Conservation (phyloP, 768 basidiomycete species). For the Amanita phalloides region DNA sequence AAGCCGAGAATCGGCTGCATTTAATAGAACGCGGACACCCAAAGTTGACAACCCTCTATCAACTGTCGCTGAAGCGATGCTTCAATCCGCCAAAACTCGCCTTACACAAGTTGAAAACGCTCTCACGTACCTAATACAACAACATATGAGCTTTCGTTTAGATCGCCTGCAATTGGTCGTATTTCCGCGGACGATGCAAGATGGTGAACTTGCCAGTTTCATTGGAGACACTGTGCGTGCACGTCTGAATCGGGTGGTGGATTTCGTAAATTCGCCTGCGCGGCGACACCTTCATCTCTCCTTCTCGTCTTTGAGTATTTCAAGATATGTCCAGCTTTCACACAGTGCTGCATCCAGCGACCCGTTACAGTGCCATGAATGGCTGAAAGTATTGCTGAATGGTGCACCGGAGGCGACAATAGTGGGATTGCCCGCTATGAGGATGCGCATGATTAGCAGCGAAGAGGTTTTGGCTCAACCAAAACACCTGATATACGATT, state of each 20-base stretch:
- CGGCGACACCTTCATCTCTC: constrained; percentile 60
- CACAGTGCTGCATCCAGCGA: constrained; percentile 27
- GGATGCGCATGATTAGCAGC: constrained; percentile 70
- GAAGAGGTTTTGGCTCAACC: constrained; percentile 33
- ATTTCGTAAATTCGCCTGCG: constrained; percentile 34
- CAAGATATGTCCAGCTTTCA: constrained; percentile 54
- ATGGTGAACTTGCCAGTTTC: constrained; percentile 70
- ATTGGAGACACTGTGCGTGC: constrained; percentile 60
- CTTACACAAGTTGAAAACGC: constrained; percentile 58
- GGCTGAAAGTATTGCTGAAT: constrained; percentile 52
- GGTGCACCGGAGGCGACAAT: constrained; percentile 62
- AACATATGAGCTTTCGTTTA: constrained; percentile 66
- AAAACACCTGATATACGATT: constrained; percentile 50
- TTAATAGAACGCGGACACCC: constrained; percentile 59
- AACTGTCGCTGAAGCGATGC: constrained; percentile 78
- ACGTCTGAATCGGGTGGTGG: constrained; percentile 52
- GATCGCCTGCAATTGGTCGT: constrained; percentile 56
- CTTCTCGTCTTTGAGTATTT: constrained; percentile 69
- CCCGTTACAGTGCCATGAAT: constrained; percentile 32
- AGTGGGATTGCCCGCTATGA: constrained; percentile 74
- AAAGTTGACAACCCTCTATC: constrained; percentile 75
- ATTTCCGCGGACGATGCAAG: constrained; percentile 73
- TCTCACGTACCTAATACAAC: constrained; percentile 51
- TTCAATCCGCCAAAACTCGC: constrained; percentile 59
- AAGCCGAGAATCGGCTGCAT: constrained; percentile 67